These are phyloP conservation scores for Lactifluus piperatus DNA, from an alignment of 768 basidiomycete species.

Conservation along the genomic window DNA sequence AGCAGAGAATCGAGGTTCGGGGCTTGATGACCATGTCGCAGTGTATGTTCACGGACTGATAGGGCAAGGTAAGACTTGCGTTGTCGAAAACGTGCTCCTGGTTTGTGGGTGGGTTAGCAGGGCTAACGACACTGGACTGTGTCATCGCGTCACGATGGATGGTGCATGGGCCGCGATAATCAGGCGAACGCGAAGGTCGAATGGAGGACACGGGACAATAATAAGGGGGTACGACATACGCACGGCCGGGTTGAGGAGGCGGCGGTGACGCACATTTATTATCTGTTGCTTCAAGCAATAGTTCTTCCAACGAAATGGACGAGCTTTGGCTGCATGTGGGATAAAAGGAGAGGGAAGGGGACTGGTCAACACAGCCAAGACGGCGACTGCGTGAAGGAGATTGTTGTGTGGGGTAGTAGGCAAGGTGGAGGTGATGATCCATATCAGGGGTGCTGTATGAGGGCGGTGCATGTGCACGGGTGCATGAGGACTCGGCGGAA, in stretches of 20 bases:
- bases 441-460: constrained; percentile 17
- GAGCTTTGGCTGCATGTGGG: constrained; percentile 29
- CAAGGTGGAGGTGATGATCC: constrained; percentile 22
- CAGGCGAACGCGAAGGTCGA: constrained; percentile 9
- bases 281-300: constrained; percentile 37
- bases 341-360: constrained; percentile 27
- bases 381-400: constrained; percentile 22
- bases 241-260: constrained; percentile 21
- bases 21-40: no score
- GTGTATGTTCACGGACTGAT: no score
- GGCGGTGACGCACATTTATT: constrained; percentile 27
- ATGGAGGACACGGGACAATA: constrained; percentile 12
- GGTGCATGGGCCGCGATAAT: constrained; percentile 6
- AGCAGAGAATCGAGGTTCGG: no score
- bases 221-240: constrained; percentile 25
- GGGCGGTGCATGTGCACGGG: constrained; percentile 21
- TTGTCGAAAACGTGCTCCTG: no score
- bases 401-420: constrained; percentile 24
- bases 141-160: constrained; percentile 5
- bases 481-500: constrained; percentile 22
- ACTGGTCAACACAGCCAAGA: constrained; percentile 13
- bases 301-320: constrained; percentile 37
- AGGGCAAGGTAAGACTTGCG: no score
- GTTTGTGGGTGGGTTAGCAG: constrained; percentile 16
- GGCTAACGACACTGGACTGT: neutral